Base-by-base conservation (phyloP, 768 basidiomycete genomes). In the Tubosaeta brunneosetosa region DNA sequence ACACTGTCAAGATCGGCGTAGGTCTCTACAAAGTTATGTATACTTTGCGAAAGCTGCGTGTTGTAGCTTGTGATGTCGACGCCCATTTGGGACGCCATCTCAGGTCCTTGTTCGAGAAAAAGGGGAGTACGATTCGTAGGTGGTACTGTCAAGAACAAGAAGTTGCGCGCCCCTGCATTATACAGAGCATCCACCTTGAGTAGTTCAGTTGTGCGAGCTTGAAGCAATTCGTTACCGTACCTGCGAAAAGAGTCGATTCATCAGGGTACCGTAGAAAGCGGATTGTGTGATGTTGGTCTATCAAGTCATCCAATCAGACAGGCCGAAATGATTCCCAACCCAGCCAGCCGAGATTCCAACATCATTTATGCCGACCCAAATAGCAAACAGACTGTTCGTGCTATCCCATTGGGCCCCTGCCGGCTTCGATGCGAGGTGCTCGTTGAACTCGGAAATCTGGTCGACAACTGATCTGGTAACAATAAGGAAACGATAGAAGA, bases 341-440 rank as follows among this genome's bases (percentile, higher is more conserved):
- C 55, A 62, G 44, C 47, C 26, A 10, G 6, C 29, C 8, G 51
- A 61, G 36, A 26, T 53, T 27, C 58, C 52, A 31, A 86, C 76
- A 58, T 86, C 85, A 59, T 87, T 87, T 57, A 87, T 82, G 1
- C 86, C 85, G 51, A 88, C 85, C 76, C 77, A 87, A n/a, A 86
- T 66, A 0, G 79, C 79, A 66, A 88, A 86, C 44, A 87, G 59
- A 48, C 83, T 62, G 59, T 86, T 80, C 4, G 61, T 57, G 51
- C 77, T 76, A 22, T 75, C 74, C 86, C 85, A 87, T 0, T 78
- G 75, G 1, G 79, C 76, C 2, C 66, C 68, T 8, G 72, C 64
- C 1, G 83, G 83, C 61, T 79, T 80, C 33, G 59, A 68, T 2
- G 73, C 79, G 1, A 73, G 75, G 8, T 72, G 68, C 16, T 54